Percentiles rank a stretch among this genome's conserved stretches.
phyloP scores from a whole-genome alignment of 257 asterid species.

The Scutellaria barbata region DNA sequence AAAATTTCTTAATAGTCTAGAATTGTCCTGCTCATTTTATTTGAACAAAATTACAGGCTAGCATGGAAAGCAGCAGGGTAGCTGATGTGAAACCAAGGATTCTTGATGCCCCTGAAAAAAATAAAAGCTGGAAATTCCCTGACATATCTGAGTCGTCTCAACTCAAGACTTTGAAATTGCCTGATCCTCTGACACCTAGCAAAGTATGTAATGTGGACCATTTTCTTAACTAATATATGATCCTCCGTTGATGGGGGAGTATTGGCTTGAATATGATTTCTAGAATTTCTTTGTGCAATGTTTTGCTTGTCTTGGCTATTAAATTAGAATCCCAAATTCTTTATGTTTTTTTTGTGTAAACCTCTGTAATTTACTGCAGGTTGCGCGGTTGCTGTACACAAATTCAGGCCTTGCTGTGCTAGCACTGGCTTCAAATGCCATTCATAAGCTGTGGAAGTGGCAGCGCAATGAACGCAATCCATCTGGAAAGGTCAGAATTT shows the following conservation, averaged over 20 bases:
- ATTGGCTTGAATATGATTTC: conserved; percentile 12
- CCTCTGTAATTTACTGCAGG: conserved; percentile 48
- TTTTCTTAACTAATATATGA: not conserved
- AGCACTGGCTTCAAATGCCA: conserved; percentile 85
- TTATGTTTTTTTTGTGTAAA: conserved; percentile 1
- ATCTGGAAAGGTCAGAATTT: conserved; percentile 71
- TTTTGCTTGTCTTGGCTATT: conserved; percentile 18
- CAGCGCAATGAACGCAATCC: conserved; percentile 94
- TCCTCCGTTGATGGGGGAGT: not conserved
- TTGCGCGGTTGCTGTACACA: conserved; percentile 79
- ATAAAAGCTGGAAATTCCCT: conserved; percentile 83
- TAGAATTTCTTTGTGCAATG: conserved; percentile 4
- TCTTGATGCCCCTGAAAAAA: conserved; percentile 65
- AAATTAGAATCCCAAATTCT: conserved; percentile 12
- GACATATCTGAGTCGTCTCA: conserved; percentile 86
- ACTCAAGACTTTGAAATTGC: conserved; percentile 80
- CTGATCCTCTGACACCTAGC: conserved; percentile 82
- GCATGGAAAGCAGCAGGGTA: conserved; percentile 77
- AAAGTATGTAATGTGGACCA: conserved; percentile 55
- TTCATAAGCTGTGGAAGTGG: conserved; percentile 99
- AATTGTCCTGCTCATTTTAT: conserved; percentile 36
- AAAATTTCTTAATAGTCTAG: not conserved
- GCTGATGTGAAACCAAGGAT: conserved; percentile 90
- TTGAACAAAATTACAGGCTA: conserved; percentile 55
- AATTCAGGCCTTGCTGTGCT: conserved; percentile 88